Conservation (phyloP, 176 grass and related monocot species). For the Oryza brachyantha region DNA sequence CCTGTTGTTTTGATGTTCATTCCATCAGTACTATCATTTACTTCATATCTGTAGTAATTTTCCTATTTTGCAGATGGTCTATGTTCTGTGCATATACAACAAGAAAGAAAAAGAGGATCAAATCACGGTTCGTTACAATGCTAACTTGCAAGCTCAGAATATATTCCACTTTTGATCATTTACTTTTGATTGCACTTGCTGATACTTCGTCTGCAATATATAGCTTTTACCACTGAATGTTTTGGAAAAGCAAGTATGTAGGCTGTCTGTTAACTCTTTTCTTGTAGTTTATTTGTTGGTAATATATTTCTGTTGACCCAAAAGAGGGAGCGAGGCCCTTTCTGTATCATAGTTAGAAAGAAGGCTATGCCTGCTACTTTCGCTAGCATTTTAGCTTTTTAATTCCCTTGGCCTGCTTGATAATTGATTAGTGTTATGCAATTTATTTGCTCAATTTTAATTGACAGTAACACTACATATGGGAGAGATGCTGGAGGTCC, state of each 20-base stretch:
- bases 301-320: neutral
- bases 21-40: slow-evolving; percentile 4
- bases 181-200: slow-evolving; percentile 8
- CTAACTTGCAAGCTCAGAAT: neutral
- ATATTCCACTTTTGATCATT: slow-evolving; percentile 14
- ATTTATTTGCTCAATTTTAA: neutral
- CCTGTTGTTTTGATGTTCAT: slow-evolving; percentile 14
- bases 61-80: slow-evolving; percentile 66
- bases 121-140: slow-evolving; percentile 63
- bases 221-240: slow-evolving; percentile 22
- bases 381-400: neutral
- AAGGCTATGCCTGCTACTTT: neutral
- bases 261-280: slow-evolving; percentile 2
- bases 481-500: neutral
- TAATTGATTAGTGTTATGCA: neutral
- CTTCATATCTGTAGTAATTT: neutral
- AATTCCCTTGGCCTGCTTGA: neutral
- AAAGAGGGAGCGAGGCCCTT: slow-evolving; percentile 7
- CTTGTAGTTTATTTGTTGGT: neutral
- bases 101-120: slow-evolving; percentile 85
- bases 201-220: neutral
- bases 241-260: slow-evolving; percentile 1
- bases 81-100: slow-evolving; percentile 91
- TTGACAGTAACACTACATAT: neutral
- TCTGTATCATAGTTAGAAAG: neutral